Evolutionary conservation across 2,329 filamentous ascomycete genomes (phyloP).

Genomic region (Epichloe aotearoae): DNA sequence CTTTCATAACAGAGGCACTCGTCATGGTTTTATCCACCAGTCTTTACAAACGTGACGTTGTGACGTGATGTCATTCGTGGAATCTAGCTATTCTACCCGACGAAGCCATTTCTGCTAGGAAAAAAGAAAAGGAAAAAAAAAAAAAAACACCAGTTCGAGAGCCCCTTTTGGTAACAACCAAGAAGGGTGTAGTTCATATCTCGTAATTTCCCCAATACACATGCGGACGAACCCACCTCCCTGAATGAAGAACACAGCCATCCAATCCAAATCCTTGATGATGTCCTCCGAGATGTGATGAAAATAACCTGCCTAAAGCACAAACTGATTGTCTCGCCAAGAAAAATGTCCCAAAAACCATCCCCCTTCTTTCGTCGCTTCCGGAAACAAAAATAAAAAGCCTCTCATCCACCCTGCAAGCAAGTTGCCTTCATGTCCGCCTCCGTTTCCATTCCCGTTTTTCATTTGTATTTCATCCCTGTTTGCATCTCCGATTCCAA

Average conservation of each 20-base stretch:
- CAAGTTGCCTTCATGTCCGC: neutral
- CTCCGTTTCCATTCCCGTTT: neutral
- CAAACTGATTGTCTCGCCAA: neutral
- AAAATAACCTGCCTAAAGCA: conserved; percentile 3
- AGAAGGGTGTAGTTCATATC: neutral
- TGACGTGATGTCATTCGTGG: too few relatives aligned
- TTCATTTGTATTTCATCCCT: neutral
- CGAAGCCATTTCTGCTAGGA: too few relatives aligned
- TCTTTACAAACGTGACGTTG: too few relatives aligned
- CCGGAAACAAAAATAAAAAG: too few relatives aligned
- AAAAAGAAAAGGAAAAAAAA: too few relatives aligned
- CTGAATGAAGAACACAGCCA: neutral
- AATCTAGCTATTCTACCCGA: too few relatives aligned
- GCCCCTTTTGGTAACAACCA: too few relatives aligned
- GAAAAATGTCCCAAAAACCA: neutral
- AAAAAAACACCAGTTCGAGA: too few relatives aligned
- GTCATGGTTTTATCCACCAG: too few relatives aligned
- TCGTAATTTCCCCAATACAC: neutral
- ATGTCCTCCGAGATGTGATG: neutral
- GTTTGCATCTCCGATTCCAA: too few relatives aligned
- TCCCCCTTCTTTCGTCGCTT: neutral
- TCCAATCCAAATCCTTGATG: neutral
- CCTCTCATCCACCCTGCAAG: too few relatives aligned
- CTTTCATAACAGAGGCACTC: too few relatives aligned
- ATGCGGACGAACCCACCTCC: neutral